These are phyloP conservation scores for Coemansia sp. DNA, from an alignment of 192 early-diverging fungal species.

Conservation along the genomic window DNA sequence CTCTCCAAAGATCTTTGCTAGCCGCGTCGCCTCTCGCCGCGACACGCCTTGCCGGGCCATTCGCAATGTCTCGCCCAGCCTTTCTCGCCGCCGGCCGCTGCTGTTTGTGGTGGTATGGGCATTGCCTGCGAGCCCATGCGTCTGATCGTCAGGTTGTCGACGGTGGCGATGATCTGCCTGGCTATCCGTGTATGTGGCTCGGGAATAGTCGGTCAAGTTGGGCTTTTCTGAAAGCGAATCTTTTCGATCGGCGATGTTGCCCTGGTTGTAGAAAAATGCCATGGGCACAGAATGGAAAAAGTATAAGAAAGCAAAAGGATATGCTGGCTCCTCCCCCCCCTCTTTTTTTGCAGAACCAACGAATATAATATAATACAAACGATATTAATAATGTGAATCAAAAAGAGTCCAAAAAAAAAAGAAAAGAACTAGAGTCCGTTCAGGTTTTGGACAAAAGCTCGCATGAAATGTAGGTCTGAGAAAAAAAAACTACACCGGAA, in stretches of 20 bases:
- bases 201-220: background rate
- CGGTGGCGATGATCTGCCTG: background rate
- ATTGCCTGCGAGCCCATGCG: background rate
- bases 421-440: no score
- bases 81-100: slow-evolving; percentile 17
- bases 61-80: slow-evolving; percentile 25
- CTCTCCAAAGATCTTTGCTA: slow-evolving; percentile 39
- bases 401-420: no score
- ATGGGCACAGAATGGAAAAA: slow-evolving; percentile 10
- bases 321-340: background rate
- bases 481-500: no score
- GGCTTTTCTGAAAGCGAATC: slow-evolving; percentile 1
- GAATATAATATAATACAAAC: no score
- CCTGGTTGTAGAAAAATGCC: slow-evolving; percentile 53
- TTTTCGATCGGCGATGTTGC: slow-evolving; percentile 24
- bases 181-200: background rate
- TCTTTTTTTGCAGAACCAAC: no score
- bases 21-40: slow-evolving; percentile 19
- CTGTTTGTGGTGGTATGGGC: background rate
- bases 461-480: no score
- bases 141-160: background rate
- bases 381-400: no score
- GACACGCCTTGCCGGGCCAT: slow-evolving; percentile 12
- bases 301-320: background rate
- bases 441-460: no score